These are phyloP conservation scores for Hymenoscyphus albidus DNA, from an alignment of 2,329 filamentous ascomycete species.

Conservation along the genomic window DNA sequence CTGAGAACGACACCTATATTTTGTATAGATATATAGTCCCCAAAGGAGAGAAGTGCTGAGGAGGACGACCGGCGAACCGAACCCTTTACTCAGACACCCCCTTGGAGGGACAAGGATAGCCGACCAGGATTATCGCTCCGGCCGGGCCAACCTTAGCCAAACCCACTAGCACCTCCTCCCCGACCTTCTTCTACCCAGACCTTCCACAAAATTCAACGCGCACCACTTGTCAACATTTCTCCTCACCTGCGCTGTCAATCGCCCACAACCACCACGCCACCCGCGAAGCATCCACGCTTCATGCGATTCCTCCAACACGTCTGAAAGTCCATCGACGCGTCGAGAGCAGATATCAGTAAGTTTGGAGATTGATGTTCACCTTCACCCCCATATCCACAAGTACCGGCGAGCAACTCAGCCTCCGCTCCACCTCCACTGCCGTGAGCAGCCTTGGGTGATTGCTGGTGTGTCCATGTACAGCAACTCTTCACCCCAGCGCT, in stretches of 20 bases:
- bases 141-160: background rate
- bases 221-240: constrained; percentile 19
- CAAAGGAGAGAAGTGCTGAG: background rate
- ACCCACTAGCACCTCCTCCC: constrained; percentile 3
- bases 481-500: background rate
- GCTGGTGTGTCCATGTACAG: constrained; percentile 1
- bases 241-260: constrained; percentile 23
- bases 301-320: constrained; percentile 25
- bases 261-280: constrained; percentile 16
- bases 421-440: constrained; percentile 5
- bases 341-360: constrained; percentile 30
- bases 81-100: background rate
- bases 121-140: background rate
- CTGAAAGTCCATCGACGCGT: constrained; percentile 28
- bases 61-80: background rate
- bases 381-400: background rate
- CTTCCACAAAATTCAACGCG: background rate
- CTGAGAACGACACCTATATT: background rate
- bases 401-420: constrained; percentile 1
- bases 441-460: constrained; percentile 15
- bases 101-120: background rate
- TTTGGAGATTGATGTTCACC: constrained; percentile 20
- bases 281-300: constrained; percentile 34
- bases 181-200: background rate
- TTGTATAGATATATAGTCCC: background rate